Evolutionary conservation across 1,284 basidiomycete species (phyloP).

Genomic region (Porodaedalea pini): DNA sequence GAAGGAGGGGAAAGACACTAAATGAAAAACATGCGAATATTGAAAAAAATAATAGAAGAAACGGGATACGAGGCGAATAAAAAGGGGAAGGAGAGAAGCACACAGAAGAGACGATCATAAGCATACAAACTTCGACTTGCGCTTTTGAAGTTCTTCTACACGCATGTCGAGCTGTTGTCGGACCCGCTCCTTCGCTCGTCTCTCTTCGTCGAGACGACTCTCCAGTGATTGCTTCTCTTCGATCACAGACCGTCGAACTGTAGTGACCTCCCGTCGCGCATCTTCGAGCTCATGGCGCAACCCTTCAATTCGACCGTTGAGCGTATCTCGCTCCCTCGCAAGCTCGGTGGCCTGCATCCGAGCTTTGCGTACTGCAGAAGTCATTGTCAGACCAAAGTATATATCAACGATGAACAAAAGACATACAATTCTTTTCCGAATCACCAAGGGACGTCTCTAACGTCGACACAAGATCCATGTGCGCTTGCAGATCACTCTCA

Average conservation of each 20-base stretch:
- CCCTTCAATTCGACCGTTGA: constrained; percentile 58
- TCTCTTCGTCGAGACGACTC: constrained; percentile 76
- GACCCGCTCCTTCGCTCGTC: constrained; percentile 76
- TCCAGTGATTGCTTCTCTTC: constrained; percentile 85
- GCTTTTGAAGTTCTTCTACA: constrained; percentile 77
- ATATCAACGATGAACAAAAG: constrained; percentile 14
- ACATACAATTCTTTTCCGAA: constrained; percentile 85
- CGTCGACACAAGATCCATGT: constrained; percentile 84
- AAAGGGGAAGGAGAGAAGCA: constrained; percentile 13
- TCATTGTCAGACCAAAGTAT: constrained; percentile 16
- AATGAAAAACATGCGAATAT: constrained; percentile 21
- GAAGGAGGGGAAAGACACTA: constrained; percentile 11
- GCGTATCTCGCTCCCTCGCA: constrained; percentile 75
- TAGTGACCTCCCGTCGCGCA: constrained; percentile 73
- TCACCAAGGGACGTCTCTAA: constrained; percentile 83
- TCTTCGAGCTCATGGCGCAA: constrained; percentile 70
- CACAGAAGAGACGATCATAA: constrained; percentile 42
- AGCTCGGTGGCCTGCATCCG: constrained; percentile 87
- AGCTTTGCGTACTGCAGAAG: constrained; percentile 72
- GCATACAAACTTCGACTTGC: constrained; percentile 84
- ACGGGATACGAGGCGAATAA: constrained; percentile 17
- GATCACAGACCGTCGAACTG: constrained; percentile 72
- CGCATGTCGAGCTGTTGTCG: constrained; percentile 79
- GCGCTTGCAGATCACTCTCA: constrained; percentile 85
- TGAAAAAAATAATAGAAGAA: constrained; percentile 20